Conservation (phyloP, 169 alveolate genomes). For the Neospora caninum region DNA sequence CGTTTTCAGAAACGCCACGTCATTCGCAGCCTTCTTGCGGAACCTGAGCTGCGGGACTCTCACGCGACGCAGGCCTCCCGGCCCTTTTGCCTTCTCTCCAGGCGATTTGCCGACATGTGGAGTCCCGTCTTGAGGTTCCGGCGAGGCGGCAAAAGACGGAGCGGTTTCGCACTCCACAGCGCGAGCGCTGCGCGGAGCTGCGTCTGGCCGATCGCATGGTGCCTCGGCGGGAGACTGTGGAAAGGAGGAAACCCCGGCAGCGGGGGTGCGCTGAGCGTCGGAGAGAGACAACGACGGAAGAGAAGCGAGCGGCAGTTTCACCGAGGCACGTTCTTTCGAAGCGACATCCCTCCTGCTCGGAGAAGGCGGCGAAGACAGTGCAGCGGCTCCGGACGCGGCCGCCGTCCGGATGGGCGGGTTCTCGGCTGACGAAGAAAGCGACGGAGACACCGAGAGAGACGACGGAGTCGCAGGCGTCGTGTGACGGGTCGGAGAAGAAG, state of each 20-base stretch:
- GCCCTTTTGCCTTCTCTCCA: background rate
- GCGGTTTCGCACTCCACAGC: background rate
- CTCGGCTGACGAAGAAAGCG: background rate
- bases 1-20: background rate
- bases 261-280: background rate
- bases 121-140: background rate
- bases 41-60: conserved; percentile 32
- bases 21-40: background rate
- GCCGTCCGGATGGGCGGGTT: background rate
- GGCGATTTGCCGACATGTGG: background rate
- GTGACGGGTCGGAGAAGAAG: background rate
- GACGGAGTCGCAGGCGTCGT: background rate
- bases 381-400: background rate
- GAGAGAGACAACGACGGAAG: background rate
- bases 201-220: background rate
- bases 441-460: background rate
- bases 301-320: background rate
- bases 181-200: background rate
- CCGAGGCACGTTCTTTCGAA: background rate
- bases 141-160: too few relatives aligned
- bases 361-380: background rate
- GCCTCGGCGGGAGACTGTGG: background rate
- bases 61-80: background rate
- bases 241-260: background rate
- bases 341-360: background rate